These are phyloP conservation scores for Colletotrichum liriopes DNA, from an alignment of 2,329 filamentous ascomycete species.

Conservation along the genomic window DNA sequence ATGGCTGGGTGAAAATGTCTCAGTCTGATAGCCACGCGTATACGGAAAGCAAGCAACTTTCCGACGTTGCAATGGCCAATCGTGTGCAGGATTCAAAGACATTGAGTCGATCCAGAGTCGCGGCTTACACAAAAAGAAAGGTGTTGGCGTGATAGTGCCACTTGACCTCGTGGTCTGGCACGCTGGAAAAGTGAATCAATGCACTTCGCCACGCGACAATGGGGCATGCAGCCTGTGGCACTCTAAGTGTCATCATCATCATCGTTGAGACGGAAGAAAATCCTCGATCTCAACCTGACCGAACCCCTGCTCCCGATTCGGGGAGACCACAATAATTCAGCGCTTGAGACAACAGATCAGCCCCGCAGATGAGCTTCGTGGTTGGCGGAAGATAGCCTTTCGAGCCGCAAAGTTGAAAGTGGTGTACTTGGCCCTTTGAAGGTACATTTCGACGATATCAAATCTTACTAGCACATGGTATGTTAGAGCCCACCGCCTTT, in stretches of 20 bases:
- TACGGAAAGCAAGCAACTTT: conserved; percentile 28
- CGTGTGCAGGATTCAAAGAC: conserved; percentile 4
- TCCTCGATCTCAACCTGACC: conserved; percentile 7
- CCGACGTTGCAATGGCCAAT: conserved; percentile 33
- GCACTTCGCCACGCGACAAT: conserved; percentile 39
- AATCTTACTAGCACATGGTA: background rate
- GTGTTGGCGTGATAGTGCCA: conserved; percentile 22
- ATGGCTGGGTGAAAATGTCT: conserved; percentile 27
- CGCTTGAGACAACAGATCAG: background rate
- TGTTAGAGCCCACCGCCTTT: background rate
- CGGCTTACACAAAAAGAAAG: conserved; percentile 30
- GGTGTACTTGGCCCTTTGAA: background rate
- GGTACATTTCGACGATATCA: background rate
- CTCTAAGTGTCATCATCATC: conserved; percentile 26
- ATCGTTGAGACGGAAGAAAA: conserved; percentile 9
- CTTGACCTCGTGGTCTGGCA: conserved; percentile 41
- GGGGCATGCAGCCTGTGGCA: conserved; percentile 8
- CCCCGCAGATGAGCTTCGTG: background rate
- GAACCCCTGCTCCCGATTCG: conserved; percentile 4
- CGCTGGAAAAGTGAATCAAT: conserved; percentile 31
- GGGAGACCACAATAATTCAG: background rate
- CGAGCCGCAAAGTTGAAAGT: background rate
- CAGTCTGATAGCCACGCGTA: conserved; percentile 23
- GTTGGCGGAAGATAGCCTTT: conserved; percentile 4
- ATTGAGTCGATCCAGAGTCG: conserved; percentile 27